Conservation (phyloP, 2,329 filamentous ascomycete genomes). For the Penicillium sp. region DNA sequence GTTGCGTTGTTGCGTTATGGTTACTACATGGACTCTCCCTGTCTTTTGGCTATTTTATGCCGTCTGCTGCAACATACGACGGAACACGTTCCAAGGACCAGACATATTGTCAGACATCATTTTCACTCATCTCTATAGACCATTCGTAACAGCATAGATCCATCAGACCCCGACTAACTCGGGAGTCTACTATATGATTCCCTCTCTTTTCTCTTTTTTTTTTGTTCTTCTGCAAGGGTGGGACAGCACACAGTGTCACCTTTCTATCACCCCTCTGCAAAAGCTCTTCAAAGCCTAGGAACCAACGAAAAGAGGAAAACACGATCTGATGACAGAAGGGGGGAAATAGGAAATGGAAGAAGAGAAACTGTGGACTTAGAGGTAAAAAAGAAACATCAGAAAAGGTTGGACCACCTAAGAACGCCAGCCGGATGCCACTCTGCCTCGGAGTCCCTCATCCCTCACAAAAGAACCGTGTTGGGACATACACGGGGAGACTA, state of each 20-base stretch:
- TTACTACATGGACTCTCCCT: neutral
- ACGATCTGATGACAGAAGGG: conserved; percentile 22
- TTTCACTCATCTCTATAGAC: conserved; percentile 42
- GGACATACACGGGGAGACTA: conserved; percentile 30
- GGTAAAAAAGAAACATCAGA: conserved; percentile 28
- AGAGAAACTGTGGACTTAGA: conserved; percentile 26
- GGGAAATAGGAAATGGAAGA: conserved; percentile 23
- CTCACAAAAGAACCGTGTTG: conserved; percentile 30
- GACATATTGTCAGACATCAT: conserved; percentile 25
- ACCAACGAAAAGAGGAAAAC: conserved; percentile 11
- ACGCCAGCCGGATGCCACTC: conserved; percentile 46
- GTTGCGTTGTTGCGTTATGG: neutral
- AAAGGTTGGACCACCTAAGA: conserved; percentile 39
- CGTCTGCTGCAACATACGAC: neutral
- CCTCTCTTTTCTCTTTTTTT: conserved; percentile 12
- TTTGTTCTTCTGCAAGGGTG: neutral
- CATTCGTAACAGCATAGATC: conserved; percentile 43
- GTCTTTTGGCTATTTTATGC: neutral
- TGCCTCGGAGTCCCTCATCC: conserved; percentile 37
- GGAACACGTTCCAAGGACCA: conserved; percentile 1
- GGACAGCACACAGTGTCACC: conserved; percentile 6
- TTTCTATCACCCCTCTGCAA: conserved; percentile 12
- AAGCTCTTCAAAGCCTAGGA: conserved; percentile 15
- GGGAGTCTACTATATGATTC: conserved; percentile 23
- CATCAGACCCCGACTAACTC: conserved; percentile 25